Conservation (phyloP, 768 basidiomycete genomes). For the Termitomyces heimii region DNA sequence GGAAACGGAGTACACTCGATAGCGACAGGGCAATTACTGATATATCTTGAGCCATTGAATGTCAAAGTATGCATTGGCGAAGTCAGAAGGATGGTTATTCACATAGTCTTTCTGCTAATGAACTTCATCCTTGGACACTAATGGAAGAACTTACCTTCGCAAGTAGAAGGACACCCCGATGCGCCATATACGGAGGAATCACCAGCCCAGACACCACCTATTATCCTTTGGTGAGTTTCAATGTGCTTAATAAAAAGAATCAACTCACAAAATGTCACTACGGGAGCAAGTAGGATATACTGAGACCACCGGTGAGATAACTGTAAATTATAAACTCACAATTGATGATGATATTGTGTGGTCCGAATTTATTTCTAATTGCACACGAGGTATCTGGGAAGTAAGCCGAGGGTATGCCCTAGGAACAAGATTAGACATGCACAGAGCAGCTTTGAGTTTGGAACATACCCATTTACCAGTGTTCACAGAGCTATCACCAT, state of each 20-base stretch:
- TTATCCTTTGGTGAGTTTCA: background rate
- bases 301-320: background rate
- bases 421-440: background rate
- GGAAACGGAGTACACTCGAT: background rate
- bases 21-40: background rate
- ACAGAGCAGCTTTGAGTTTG: background rate
- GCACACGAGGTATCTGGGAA: constrained; percentile 60
- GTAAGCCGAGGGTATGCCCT: constrained; percentile 55
- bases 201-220: constrained; percentile 60
- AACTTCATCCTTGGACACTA: background rate
- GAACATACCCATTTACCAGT: constrained; percentile 47
- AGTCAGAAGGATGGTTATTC: constrained; percentile 61
- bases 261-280: constrained; percentile 56
- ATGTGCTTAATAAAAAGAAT: background rate
- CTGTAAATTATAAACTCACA: constrained; percentile 19
- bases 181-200: constrained; percentile 25
- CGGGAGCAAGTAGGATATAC: background rate
- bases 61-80: constrained; percentile 67
- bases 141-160: constrained; percentile 35
- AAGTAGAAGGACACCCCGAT: constrained; percentile 50
- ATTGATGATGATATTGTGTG: constrained; percentile 64
- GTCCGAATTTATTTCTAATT: constrained; percentile 44
- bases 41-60: constrained; percentile 52
- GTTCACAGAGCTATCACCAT: constrained; percentile 35
- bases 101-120: constrained; percentile 44